Conservation (phyloP, 371 early-diverging fungal species). For the Actinomucor elegans region DNA sequence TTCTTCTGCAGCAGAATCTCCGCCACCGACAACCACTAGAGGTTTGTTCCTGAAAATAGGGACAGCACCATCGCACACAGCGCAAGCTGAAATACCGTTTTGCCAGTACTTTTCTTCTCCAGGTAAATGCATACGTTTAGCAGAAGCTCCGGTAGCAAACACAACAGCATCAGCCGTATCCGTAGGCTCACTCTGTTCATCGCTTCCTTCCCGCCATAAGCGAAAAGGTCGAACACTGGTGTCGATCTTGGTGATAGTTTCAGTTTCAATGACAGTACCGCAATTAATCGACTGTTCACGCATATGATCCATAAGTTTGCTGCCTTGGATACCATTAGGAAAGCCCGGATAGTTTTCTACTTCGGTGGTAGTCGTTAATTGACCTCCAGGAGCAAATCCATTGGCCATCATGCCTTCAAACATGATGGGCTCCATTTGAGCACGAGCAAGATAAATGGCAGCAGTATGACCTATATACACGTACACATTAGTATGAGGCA, state of each 20-base stretch:
- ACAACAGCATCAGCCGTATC: constrained; percentile 81
- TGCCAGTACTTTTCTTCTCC: constrained; percentile 47
- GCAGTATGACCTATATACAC: constrained; percentile 49
- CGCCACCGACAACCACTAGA: constrained; percentile 94
- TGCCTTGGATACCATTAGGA: constrained; percentile 78
- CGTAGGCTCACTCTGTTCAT: constrained; percentile 59
- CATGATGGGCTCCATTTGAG: constrained; percentile 86
- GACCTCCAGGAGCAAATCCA: constrained; percentile 82
- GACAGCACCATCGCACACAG: constrained; percentile 97
- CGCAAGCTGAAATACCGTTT: constrained; percentile 97
- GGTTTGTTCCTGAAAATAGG: constrained; percentile 94
- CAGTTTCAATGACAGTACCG: constrained; percentile 84
- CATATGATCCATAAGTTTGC: constrained; percentile 76
- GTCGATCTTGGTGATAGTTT: constrained; percentile 86
- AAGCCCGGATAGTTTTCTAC: constrained; percentile 89
- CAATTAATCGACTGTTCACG: constrained; percentile 80
- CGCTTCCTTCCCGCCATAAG: constrained; percentile 82
- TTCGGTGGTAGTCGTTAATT: constrained; percentile 88
- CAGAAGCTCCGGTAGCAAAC: constrained; percentile 98
- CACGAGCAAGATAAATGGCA: constrained; percentile 92
- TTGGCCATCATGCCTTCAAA: constrained; percentile 97
- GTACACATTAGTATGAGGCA: too few relatives aligned
- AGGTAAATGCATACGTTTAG: constrained; percentile 81
- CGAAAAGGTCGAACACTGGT: constrained; percentile 79
- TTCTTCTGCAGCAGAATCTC: constrained; percentile 98